Percentiles rank a stretch among this genome's conserved stretches.
Evolutionary conservation across 116 monocot species (phyloP).

Genomic region (Trichopus zeylanicus): DNA sequence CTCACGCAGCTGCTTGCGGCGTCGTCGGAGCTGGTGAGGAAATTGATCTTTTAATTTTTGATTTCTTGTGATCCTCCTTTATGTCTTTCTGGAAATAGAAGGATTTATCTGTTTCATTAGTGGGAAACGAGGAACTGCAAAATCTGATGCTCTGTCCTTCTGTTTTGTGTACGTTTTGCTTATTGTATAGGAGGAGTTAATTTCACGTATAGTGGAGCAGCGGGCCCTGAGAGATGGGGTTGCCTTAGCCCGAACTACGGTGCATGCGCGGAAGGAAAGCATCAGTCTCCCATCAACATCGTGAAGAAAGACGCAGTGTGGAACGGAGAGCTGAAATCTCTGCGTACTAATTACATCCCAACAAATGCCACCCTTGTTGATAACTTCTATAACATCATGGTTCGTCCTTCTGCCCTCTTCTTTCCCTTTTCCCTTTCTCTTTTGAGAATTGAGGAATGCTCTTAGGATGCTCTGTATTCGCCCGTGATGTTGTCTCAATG

Average conservation of each 20-base stretch:
- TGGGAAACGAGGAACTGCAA: not conserved
- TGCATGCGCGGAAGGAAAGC: slow-evolving; percentile 36
- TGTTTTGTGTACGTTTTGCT: not conserved
- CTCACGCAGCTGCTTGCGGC: not conserved
- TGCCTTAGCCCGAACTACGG: slow-evolving; percentile 29
- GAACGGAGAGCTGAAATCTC: slow-evolving; percentile 9
- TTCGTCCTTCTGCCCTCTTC: not conserved
- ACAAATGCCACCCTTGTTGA: slow-evolving; percentile 49
- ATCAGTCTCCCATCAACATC: slow-evolving; percentile 72
- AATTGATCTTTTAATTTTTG: not conserved
- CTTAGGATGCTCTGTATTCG: not conserved
- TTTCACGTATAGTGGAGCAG: slow-evolving; percentile 38
- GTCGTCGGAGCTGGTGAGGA: not conserved
- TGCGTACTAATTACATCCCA: slow-evolving; percentile 28
- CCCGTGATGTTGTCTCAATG: not conserved
- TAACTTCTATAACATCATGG: slow-evolving; percentile 61
- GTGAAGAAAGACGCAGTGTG: slow-evolving; percentile 2
- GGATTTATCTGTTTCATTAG: not conserved
- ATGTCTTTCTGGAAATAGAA: not conserved
- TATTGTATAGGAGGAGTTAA: not conserved
- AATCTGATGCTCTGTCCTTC: not conserved
- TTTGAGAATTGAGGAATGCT: too few species aligned
- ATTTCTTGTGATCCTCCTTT: not conserved
- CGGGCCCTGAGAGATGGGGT: slow-evolving; percentile 54
- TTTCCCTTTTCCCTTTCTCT: not conserved